Conservation (phyloP, 306 rosid species). For the Carpinus viminea region DNA sequence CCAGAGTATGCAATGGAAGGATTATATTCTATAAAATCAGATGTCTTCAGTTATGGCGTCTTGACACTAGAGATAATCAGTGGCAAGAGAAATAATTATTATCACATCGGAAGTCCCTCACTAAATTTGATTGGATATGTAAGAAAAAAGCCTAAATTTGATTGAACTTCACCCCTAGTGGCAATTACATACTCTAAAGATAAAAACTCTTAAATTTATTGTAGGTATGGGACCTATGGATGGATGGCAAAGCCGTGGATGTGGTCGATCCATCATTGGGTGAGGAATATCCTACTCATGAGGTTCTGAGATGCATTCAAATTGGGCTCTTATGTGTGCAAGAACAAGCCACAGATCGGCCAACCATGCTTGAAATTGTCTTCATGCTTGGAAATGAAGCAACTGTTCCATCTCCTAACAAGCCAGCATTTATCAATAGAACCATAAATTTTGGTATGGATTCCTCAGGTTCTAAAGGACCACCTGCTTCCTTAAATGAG, state of each 20-base stretch:
- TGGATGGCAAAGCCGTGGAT: conserved; percentile 38
- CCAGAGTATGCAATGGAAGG: conserved; percentile 73
- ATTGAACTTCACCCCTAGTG: neutral
- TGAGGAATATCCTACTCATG: conserved; percentile 22
- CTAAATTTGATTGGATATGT: conserved; percentile 66
- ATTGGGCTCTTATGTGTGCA: conserved; percentile 38
- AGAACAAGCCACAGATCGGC: conserved; percentile 37
- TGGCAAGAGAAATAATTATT: conserved; percentile 55
- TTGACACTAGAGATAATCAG: conserved; percentile 57
- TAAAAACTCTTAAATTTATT: neutral
- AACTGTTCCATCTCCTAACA: conserved; percentile 32
- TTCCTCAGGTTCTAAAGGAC: conserved; percentile 34
- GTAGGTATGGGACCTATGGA: conserved; percentile 69
- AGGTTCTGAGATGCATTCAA: conserved; percentile 49
- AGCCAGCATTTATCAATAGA: conserved; percentile 47
- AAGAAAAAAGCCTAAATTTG: conserved; percentile 13
- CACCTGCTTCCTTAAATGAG: conserved; percentile 29
- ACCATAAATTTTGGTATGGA: neutral
- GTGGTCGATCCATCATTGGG: conserved; percentile 38
- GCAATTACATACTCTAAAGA: too few relatives aligned
- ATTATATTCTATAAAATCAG: conserved; percentile 49
- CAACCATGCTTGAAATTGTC: conserved; percentile 50
- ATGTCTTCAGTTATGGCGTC: conserved; percentile 62
- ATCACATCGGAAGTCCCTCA: conserved; percentile 26
- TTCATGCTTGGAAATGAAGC: conserved; percentile 56